These are phyloP conservation scores for Clohesyomyces aquaticus DNA, from an alignment of 495 filamentous ascomycete species.

Conservation along the genomic window DNA sequence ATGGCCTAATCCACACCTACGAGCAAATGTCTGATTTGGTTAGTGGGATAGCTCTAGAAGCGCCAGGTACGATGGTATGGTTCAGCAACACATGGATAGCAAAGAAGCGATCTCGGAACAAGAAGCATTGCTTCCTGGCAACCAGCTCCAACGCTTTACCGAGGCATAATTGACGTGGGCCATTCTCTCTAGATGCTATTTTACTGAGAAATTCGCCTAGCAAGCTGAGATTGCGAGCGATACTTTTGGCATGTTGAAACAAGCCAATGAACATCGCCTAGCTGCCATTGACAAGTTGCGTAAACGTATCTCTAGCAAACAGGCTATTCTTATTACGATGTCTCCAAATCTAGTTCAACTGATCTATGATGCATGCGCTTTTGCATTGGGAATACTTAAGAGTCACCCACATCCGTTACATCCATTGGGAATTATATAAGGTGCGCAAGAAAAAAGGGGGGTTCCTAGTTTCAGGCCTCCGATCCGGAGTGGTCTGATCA, in stretches of 20 bases:
- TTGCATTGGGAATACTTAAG: background rate
- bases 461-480: background rate
- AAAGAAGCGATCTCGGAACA: background rate
- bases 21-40: too few relatives aligned
- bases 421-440: background rate
- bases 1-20: too few relatives aligned
- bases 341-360: background rate
- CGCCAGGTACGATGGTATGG: background rate
- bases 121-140: background rate
- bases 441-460: background rate
- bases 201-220: background rate
- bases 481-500: background rate
- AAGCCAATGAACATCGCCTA: background rate
- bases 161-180: background rate
- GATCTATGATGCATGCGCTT: background rate
- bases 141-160: background rate
- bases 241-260: constrained; percentile 1
- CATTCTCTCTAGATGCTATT: background rate
- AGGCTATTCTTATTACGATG: background rate
- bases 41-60: too few relatives aligned
- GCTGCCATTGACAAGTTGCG: background rate
- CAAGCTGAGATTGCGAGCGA: background rate
- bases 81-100: background rate
- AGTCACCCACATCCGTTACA: background rate
- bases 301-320: background rate